Conservation (phyloP, 495 filamentous ascomycete genomes). For the Evernia prunastri region DNA sequence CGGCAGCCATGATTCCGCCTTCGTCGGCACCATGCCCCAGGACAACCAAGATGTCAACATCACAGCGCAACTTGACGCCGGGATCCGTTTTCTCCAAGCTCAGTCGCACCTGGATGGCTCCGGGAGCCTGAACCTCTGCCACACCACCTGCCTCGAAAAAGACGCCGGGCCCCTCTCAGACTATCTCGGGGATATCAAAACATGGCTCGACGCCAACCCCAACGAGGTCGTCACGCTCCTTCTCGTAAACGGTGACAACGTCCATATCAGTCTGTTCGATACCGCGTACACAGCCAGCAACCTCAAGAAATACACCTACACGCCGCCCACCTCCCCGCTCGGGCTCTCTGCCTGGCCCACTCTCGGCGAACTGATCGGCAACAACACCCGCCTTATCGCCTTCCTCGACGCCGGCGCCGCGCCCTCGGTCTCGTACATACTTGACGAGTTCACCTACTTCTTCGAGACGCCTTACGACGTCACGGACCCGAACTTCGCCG, state of each 20-base stretch:
- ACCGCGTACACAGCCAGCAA: conserved; percentile 47
- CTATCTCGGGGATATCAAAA: conserved; percentile 51
- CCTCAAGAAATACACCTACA: conserved; percentile 52
- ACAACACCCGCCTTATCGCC: conserved; percentile 53
- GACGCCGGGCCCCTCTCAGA: conserved; percentile 54
- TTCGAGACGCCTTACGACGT: conserved; percentile 67
- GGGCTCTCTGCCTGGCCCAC: conserved; percentile 53
- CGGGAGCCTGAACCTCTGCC: conserved; percentile 54
- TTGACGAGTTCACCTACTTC: conserved; percentile 61
- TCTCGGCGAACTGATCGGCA: conserved; percentile 51
- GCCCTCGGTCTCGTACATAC: conserved; percentile 49
- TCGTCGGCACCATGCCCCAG: conserved; percentile 52
- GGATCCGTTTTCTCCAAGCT: conserved; percentile 61
- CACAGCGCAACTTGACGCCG: conserved; percentile 56
- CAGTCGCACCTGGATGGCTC: conserved; percentile 53
- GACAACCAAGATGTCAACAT: conserved; percentile 64
- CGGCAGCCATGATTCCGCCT: conserved; percentile 63
- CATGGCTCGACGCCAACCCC: conserved; percentile 58
- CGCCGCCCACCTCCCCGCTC: conserved; percentile 30
- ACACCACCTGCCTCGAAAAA: conserved; percentile 56
- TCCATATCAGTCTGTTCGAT: conserved; percentile 44
- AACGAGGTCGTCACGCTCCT: conserved; percentile 65
- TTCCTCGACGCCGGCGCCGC: conserved; percentile 54
- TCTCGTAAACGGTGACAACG: conserved; percentile 58
- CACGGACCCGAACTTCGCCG: conserved; percentile 39